Evolutionary conservation across 352 stramenopile species (phyloP).

Genomic region (Phytophthora cactorum): DNA sequence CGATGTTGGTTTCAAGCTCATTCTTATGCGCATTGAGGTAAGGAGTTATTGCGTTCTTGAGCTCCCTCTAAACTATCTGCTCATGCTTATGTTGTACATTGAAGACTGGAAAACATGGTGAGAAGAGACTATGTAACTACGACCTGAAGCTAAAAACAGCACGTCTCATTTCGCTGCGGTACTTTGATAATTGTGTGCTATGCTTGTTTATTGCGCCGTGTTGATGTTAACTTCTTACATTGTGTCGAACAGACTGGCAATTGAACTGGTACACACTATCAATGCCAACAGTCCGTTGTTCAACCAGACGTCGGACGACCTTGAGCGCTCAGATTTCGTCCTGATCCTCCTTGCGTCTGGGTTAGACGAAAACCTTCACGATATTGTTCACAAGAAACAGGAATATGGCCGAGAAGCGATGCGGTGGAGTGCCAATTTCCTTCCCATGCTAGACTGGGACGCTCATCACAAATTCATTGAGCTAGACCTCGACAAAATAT

Average conservation of each 20-base stretch:
- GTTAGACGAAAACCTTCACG: constrained; percentile 66
- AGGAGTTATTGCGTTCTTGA: not conserved
- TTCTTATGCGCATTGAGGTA: constrained; percentile 71
- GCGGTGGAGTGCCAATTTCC: constrained; percentile 51
- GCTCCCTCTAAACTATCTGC: not conserved
- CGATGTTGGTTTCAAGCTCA: constrained; percentile 65
- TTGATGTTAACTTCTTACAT: not conserved
- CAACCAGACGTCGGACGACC: constrained; percentile 37
- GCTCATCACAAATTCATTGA: constrained; percentile 31
- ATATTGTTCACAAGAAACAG: constrained; percentile 59
- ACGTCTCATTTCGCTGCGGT: constrained; percentile 61
- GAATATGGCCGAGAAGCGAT: constrained; percentile 55
- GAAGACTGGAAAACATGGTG: constrained; percentile 42
- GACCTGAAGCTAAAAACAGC: constrained; percentile 53
- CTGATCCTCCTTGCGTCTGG: constrained; percentile 63
- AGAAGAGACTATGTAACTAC: constrained; percentile 72
- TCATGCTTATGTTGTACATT: not conserved
- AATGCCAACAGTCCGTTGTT: constrained; percentile 52
- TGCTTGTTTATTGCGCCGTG: not conserved
- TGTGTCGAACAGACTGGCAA: constrained; percentile 45
- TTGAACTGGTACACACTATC: constrained; percentile 59
- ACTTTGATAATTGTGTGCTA: not conserved
- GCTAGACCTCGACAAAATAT: constrained; percentile 61
- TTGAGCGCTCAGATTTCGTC: constrained; percentile 53
- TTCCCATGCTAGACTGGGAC: constrained; percentile 51